phyloP scores from a whole-genome alignment of 1,284 basidiomycete species.

The Cutaneotrichosporon arboriforme region DNA sequence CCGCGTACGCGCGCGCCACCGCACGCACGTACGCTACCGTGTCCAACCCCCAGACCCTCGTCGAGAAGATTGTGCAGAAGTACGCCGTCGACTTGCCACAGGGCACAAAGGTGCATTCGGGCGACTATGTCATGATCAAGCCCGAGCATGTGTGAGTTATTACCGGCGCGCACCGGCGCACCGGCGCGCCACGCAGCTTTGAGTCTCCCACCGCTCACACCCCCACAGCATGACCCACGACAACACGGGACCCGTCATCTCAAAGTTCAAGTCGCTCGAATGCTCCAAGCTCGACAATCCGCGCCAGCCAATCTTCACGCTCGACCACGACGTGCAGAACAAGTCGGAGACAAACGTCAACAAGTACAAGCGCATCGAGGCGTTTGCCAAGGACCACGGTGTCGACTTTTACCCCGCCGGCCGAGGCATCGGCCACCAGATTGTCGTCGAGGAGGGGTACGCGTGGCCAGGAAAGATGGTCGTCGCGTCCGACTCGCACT shows the following conservation, averaged over 20 bases:
- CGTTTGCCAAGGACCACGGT: conserved; percentile 76
- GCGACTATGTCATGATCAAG: conserved; percentile 98
- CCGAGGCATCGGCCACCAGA: conserved; percentile 94
- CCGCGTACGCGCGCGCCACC: neutral
- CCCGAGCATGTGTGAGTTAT: conserved; percentile 75
- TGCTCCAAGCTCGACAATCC: conserved; percentile 80
- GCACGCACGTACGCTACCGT: conserved; percentile 32
- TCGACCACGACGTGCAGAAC: conserved; percentile 99
- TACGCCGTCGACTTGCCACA: conserved; percentile 82
- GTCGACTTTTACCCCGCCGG: conserved; percentile 98
- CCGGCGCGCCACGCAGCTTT: too few relatives aligned
- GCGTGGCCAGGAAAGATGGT: conserved; percentile 89
- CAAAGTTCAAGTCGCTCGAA: conserved; percentile 93
- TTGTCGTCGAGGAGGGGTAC: conserved; percentile 92
- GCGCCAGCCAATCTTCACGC: conserved; percentile 76
- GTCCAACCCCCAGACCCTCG: conserved; percentile 69
- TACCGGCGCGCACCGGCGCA: too few relatives aligned
- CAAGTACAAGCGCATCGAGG: conserved; percentile 90
- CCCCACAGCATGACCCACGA: conserved; percentile 83
- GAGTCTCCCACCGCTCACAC: neutral
- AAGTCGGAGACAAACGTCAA: conserved; percentile 85
- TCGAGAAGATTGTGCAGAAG: conserved; percentile 97
- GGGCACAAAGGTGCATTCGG: conserved; percentile 75
- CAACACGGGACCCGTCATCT: conserved; percentile 96
- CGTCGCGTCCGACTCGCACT: conserved; percentile 94